phyloP scores from a whole-genome alignment of 2,329 filamentous ascomycete species.

The Aspergillus neotritici region DNA sequence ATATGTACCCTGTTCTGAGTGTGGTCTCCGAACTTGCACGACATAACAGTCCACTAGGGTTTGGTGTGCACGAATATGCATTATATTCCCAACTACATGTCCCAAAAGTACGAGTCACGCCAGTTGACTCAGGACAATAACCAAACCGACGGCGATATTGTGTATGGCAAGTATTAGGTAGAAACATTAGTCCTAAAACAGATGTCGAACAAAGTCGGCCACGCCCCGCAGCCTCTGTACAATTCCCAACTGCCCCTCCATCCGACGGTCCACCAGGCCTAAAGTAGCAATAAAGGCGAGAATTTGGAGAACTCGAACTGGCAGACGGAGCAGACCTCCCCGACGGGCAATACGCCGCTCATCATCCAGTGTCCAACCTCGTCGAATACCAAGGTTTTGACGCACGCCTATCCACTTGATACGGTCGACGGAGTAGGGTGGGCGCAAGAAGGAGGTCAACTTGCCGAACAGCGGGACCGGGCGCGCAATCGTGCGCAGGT shows the following conservation, averaged over 20 bases:
- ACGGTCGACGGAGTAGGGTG: constrained; percentile 4
- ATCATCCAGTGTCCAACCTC: constrained; percentile 8
- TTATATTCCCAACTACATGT: too few relatives aligned
- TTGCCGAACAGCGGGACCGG: constrained; percentile 4
- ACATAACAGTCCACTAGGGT: too few relatives aligned
- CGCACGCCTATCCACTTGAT: constrained; percentile 8
- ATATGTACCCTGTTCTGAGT: too few relatives aligned
- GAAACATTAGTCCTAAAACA: too few relatives aligned
- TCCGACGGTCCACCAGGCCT: background rate
- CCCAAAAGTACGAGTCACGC: too few relatives aligned
- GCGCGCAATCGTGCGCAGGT: constrained; percentile 22
- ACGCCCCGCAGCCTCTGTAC: too few relatives aligned
- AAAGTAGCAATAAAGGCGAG: background rate
- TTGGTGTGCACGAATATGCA: too few relatives aligned
- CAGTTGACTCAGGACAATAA: too few relatives aligned
- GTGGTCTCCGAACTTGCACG: too few relatives aligned
- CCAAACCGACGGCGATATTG: too few relatives aligned
- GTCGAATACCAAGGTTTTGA: constrained; percentile 5
- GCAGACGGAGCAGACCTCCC: constrained; percentile 2
- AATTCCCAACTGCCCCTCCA: background rate
- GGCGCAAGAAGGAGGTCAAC: constrained; percentile 1
- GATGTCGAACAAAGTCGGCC: too few relatives aligned
- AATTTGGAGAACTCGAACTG: background rate
- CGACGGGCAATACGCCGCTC: constrained; percentile 3
- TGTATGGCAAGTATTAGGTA: too few relatives aligned